Base-by-base conservation (phyloP, 345 rosid species). In the Noccaea bulbosa region DNA sequence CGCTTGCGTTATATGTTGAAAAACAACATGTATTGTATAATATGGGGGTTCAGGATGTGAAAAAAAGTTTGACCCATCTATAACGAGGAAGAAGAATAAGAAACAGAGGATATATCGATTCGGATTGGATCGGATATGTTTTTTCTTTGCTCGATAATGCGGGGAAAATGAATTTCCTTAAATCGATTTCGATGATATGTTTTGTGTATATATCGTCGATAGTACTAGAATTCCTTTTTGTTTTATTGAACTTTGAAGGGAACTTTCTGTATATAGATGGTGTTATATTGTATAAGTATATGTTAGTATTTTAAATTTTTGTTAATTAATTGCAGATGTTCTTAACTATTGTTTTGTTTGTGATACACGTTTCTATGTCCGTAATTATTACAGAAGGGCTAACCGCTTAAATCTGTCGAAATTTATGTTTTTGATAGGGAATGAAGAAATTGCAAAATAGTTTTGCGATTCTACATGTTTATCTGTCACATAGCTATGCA, bases 1-100 rank as follows among this genome's bases (percentile, higher is more conserved):
- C 76, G 98, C 94, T 50, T 93, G 97, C 75, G 88, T 79, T 62
- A 90, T 93, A n/a, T 67, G 52, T 62, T 45, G 60, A 62, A 44
- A 70, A 56, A 56, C 14, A 56, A 53, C 7, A 10, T 11, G 38
- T 33, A 16, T 57, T 5, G 2, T 46, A 11, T 38, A 56, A 15
- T 47, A 22, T 38, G 45, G 17, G 30, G 15, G 2, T 15, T 11
- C 12, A 27, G 22, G 44, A 43, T 54, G 68, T 63, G 32, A 47
- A 43, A 47, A 46, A 58, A 14, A 58, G 45, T 40, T 65, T 60
- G 57, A 35, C 49, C 73, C 50, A 61, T 52, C 69, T 52, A 32
- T 53, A 61, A 44, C 45, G 58, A 59, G 67, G 65, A 51, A 37
- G 56, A 17, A 45, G 48, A 72, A 64, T 64, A 72, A 63, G 38